A percentile compares a stretch with the other conserved stretches of the same genome.
Conservation (phyloP, 805 yeast species). For the Starmerella bacillaris region DNA sequence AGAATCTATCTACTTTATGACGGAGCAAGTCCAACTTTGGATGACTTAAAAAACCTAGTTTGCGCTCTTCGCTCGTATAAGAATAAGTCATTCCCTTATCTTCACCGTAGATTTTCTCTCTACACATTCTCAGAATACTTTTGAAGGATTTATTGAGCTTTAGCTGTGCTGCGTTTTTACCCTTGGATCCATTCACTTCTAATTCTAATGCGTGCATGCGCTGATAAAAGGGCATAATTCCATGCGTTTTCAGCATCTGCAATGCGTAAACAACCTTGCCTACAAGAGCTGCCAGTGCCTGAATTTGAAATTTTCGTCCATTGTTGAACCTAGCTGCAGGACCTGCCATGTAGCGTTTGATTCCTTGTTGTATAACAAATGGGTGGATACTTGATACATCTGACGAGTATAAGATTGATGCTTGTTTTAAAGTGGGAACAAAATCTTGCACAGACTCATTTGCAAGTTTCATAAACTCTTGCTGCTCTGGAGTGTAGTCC, state of each 20-base stretch:
- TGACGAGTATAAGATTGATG: conserved; percentile 42
- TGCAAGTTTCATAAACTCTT: conserved; percentile 35
- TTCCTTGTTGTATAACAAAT: conserved; percentile 36
- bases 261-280: conserved; percentile 46
- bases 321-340: conserved; percentile 14
- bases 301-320: conserved; percentile 15
- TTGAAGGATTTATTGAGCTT: conserved; percentile 35
- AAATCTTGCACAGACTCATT: conserved; percentile 52
- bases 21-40: conserved; percentile 49
- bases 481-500: conserved; percentile 36
- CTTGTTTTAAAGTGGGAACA: conserved; percentile 42
- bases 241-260: conserved; percentile 51
- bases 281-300: conserved; percentile 34
- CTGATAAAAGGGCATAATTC: conserved; percentile 55
- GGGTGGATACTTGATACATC: conserved; percentile 37
- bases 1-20: conserved; percentile 41
- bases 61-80: conserved; percentile 7
- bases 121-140: conserved; percentile 30
- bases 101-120: conserved; percentile 24
- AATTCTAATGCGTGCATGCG: conserved; percentile 38
- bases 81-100: conserved; percentile 14
- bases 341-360: conserved; percentile 28
- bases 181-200: conserved; percentile 13
- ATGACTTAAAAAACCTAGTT: conserved; percentile 35
- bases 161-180: conserved; percentile 39